phyloP scores from a whole-genome alignment of 2,329 filamentous ascomycete species.

The Pseudogymnoascus verrucosus region DNA sequence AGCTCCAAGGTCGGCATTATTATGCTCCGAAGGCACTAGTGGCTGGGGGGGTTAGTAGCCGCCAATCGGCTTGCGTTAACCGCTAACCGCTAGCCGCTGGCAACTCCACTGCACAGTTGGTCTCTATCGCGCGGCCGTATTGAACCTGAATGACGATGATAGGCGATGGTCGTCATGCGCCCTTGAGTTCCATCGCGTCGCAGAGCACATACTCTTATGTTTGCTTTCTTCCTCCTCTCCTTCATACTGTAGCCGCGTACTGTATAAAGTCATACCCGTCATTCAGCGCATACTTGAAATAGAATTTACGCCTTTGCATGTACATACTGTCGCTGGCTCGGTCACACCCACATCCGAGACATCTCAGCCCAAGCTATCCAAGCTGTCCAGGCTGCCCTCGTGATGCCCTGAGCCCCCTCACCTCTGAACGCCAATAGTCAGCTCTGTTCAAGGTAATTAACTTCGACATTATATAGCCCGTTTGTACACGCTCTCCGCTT shows the following conservation, averaged over 20 bases:
- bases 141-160: conserved; percentile 1
- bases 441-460: not conserved
- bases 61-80: not conserved
- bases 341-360: not conserved
- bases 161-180: not conserved
- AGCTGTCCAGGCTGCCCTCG: not conserved
- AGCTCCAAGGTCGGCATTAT: conserved; percentile 1
- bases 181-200: not conserved
- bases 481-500: not conserved
- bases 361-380: not conserved
- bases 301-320: not conserved
- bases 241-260: not conserved
- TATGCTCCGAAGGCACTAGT: not conserved
- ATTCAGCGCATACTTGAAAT: not conserved
- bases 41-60: not conserved
- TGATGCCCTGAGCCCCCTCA: conserved; percentile 2
- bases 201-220: not conserved
- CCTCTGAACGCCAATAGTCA: not conserved
- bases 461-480: not conserved
- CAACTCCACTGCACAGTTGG: not conserved
- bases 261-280: not conserved
- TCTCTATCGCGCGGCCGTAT: not conserved
- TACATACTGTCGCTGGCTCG: not conserved
- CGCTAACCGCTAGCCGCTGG: conserved; percentile 1
- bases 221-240: not conserved